These are phyloP conservation scores for Parachaetomium inaequale DNA, from an alignment of 495 filamentous ascomycete genomes.

Conservation along the genomic window DNA sequence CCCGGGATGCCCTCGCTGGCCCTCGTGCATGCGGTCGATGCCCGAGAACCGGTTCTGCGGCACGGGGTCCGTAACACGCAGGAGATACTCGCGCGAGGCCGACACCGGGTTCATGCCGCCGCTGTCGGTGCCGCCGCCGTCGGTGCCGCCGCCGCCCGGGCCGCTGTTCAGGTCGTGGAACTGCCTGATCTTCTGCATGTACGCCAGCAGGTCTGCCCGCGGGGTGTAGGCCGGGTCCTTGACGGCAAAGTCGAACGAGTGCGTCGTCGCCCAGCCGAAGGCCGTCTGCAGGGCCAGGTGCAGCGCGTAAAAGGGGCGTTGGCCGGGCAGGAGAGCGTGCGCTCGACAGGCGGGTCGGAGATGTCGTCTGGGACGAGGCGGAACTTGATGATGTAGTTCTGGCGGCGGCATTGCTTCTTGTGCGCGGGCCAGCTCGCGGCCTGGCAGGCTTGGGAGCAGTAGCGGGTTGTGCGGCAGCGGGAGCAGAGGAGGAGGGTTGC, in stretches of 20 bases:
- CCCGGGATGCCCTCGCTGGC: conserved; percentile 17
- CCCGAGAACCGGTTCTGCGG: background rate
- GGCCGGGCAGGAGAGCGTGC: conserved; percentile 37
- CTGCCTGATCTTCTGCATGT: background rate
- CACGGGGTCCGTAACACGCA: conserved; percentile 16
- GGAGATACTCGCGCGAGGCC: conserved; percentile 7
- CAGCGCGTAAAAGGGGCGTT: conserved; percentile 29
- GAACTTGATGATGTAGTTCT: conserved; percentile 28
- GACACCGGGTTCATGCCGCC: no score
- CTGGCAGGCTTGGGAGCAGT: conserved; percentile 21
- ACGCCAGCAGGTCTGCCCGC: background rate
- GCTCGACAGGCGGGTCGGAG: conserved; percentile 28
- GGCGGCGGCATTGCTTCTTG: conserved; percentile 22
- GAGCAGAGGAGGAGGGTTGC: conserved; percentile 13
- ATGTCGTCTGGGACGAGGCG: conserved; percentile 25
- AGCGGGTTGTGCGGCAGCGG: background rate
- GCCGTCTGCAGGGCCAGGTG: conserved; percentile 33
- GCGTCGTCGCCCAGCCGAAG: conserved; percentile 33
- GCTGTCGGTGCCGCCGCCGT: no score
- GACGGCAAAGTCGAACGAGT: conserved; percentile 27
- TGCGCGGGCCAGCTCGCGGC: conserved; percentile 19
- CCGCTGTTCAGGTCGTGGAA: no score
- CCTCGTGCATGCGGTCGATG: conserved; percentile 22
- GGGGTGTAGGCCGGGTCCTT: conserved; percentile 13
- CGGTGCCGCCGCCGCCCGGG: no score